These are phyloP conservation scores for Auricularia heimuer DNA, from an alignment of 768 basidiomycete genomes.

Conservation along the genomic window DNA sequence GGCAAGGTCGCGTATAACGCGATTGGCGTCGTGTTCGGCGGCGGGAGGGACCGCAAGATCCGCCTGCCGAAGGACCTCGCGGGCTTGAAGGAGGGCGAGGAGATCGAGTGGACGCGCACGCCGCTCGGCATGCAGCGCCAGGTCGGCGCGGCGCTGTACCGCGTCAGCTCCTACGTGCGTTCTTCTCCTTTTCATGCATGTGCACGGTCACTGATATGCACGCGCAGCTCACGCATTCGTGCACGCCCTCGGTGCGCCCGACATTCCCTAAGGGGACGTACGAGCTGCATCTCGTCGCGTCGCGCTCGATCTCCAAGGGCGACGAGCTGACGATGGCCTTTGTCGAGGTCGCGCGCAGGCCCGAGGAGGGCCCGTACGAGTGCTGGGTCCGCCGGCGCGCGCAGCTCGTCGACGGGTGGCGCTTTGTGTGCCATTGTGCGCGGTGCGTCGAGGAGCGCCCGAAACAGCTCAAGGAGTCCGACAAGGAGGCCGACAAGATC, in stretches of 20 bases:
- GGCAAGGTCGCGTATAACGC: conserved; percentile 73
- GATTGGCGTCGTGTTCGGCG: conserved; percentile 58
- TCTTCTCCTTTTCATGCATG: neutral
- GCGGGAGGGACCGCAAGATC: conserved; percentile 38
- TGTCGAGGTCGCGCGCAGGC: conserved; percentile 53
- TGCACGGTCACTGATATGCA: neutral
- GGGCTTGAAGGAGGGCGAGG: conserved; percentile 49
- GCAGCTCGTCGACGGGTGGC: conserved; percentile 75
- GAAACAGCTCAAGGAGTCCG: conserved; percentile 14
- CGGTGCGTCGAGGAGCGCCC: conserved; percentile 50
- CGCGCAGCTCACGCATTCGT: conserved; percentile 57
- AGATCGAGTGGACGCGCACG: conserved; percentile 65
- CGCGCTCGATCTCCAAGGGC: conserved; percentile 56
- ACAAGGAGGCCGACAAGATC: neutral
- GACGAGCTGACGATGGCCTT: conserved; percentile 70
- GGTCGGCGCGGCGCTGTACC: conserved; percentile 66
- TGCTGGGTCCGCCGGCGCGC: conserved; percentile 39
- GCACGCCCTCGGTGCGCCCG: conserved; percentile 55
- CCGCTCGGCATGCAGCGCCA: conserved; percentile 67
- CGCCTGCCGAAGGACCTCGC: conserved; percentile 32
- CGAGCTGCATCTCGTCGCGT: conserved; percentile 62
- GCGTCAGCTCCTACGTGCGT: conserved; percentile 62
- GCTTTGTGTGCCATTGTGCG: conserved; percentile 64
- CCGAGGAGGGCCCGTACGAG: conserved; percentile 30
- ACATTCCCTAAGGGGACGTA: conserved; percentile 57